Percentiles rank a stretch among this genome's conserved stretches.
Evolutionary conservation across 768 basidiomycete species (phyloP).

Genomic region (Hygrocybe coccinea): DNA sequence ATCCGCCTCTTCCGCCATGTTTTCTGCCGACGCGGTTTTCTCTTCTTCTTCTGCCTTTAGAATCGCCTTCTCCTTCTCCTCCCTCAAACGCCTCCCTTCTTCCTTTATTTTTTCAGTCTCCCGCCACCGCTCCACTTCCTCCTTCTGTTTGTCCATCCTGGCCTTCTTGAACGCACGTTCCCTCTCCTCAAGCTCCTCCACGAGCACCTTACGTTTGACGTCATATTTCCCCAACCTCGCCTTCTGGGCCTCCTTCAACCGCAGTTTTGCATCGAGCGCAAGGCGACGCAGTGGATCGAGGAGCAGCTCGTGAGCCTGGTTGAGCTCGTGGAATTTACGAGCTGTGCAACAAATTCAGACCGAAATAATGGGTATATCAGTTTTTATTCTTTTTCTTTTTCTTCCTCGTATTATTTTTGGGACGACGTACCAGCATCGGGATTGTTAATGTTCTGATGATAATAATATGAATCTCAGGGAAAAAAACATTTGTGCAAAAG

Average conservation of each 20-base stretch:
- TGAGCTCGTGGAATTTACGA: conserved; percentile 80
- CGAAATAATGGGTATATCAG: not conserved
- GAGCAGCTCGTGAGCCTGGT: conserved; percentile 72
- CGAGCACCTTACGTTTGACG: conserved; percentile 64
- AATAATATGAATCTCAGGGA: conserved; percentile 4
- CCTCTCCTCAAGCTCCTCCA: conserved; percentile 74
- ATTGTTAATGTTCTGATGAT: conserved; percentile 65
- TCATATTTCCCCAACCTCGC: conserved; percentile 69
- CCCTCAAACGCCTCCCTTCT: conserved; percentile 61
- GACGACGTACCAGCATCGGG: conserved; percentile 61
- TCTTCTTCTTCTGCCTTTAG: conserved; percentile 42
- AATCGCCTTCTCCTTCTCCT: conserved; percentile 58
- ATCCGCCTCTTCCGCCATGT: conserved; percentile 36
- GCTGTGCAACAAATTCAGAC: conserved; percentile 35
- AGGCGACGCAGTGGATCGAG: conserved; percentile 76
- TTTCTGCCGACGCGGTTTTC: conserved; percentile 27
- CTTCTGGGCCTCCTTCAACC: conserved; percentile 60
- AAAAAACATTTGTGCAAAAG: not conserved
- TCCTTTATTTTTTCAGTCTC: conserved; percentile 74
- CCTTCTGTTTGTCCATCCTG: conserved; percentile 54
- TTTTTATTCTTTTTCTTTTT: not conserved
- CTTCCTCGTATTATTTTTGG: not conserved
- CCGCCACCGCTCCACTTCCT: conserved; percentile 48
- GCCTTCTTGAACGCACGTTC: conserved; percentile 75
- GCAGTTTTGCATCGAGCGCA: conserved; percentile 76